Conservation (phyloP, 78 protist species). For the Monosiga brevicollis region DNA sequence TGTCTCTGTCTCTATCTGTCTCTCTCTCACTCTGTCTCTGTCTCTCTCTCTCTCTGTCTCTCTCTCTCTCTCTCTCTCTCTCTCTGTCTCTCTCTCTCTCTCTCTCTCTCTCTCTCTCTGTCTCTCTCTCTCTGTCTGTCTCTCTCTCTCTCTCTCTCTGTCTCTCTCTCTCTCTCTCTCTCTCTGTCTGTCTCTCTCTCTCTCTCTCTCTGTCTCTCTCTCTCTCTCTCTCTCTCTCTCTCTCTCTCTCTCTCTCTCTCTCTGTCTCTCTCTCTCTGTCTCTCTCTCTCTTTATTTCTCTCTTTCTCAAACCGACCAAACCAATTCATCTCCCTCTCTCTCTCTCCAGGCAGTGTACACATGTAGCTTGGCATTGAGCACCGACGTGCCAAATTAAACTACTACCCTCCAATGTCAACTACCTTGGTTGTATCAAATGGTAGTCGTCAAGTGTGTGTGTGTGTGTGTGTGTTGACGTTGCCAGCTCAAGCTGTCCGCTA, state of each 20-base stretch:
- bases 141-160: neutral
- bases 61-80: neutral
- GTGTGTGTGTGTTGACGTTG: too few relatives aligned
- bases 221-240: neutral
- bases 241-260: neutral
- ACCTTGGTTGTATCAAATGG: too few relatives aligned
- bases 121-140: neutral
- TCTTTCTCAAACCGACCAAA: too few relatives aligned
- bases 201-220: neutral
- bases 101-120: neutral
- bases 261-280: neutral
- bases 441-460: too few relatives aligned
- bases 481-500: too few relatives aligned
- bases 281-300: neutral
- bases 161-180: neutral
- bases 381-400: too few relatives aligned
- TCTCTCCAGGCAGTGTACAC: too few relatives aligned
- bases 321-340: too few relatives aligned
- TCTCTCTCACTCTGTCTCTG: neutral
- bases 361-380: too few relatives aligned
- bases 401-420: too few relatives aligned
- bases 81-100: neutral
- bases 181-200: neutral
- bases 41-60: neutral
- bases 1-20: neutral